phyloP scores from a whole-genome alignment of 2,329 filamentous ascomycete genomes.

The Talaromyces sp. region DNA sequence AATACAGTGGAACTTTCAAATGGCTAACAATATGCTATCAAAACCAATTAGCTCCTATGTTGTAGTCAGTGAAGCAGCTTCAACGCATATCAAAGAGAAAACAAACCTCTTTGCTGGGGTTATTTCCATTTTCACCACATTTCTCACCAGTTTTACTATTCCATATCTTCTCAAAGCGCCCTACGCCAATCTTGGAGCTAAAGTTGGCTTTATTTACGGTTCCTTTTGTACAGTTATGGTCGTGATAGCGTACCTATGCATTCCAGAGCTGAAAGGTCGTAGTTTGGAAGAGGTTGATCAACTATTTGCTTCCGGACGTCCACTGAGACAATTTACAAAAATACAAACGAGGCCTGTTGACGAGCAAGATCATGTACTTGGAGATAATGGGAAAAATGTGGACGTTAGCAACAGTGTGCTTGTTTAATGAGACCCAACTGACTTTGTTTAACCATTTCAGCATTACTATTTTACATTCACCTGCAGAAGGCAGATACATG shows the following conservation, averaged over 20 bases:
- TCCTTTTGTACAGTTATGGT: not conserved
- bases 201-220: not conserved
- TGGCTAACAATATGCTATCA: not conserved
- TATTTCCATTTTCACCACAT: not conserved
- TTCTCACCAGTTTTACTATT: not conserved
- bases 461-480: not conserved
- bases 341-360: not conserved
- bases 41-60: not conserved
- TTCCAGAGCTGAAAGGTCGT: not conserved
- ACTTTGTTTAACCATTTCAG: not conserved
- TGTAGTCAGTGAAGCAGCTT: not conserved
- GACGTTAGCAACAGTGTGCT: not conserved
- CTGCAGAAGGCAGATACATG: not conserved
- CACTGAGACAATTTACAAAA: not conserved
- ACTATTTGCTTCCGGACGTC: not conserved
- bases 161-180: not conserved
- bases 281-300: not conserved
- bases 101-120: not conserved
- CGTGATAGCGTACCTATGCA: not conserved
- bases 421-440: not conserved
- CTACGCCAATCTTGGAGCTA: not conserved
- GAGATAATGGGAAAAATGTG: not conserved
- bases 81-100: not conserved
- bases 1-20: not conserved
- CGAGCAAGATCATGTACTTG: not conserved